Percentiles rank a stretch among this genome's conserved stretches.
Evolutionary conservation across 176 grass and related monocot species (phyloP).

Genomic region (Areca catechu): DNA sequence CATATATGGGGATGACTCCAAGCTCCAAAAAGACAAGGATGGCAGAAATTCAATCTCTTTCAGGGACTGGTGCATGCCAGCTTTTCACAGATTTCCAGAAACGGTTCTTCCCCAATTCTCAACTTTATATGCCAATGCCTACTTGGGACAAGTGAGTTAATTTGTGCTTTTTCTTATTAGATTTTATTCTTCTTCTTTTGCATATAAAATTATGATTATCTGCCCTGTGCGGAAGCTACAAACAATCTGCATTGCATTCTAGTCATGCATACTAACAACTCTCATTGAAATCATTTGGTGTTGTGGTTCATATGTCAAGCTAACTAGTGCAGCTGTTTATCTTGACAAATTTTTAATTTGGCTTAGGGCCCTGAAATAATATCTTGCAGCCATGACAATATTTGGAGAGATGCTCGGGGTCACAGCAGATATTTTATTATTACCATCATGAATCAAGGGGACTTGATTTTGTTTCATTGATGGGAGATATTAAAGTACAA

Average conservation of each 20-base stretch:
- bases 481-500: conserved; percentile 84
- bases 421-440: conserved; percentile 69
- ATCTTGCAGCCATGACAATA: conserved; percentile 81
- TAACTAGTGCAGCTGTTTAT: too few relatives aligned
- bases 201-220: too few relatives aligned
- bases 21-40: conserved; percentile 78
- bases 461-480: conserved; percentile 77
- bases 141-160: conserved; percentile 87
- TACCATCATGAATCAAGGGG: conserved; percentile 73
- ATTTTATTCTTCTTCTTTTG: not conserved
- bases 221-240: too few relatives aligned
- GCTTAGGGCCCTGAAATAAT: not conserved
- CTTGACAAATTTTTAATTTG: too few relatives aligned
- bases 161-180: not conserved
- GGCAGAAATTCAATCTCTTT: conserved; percentile 74
- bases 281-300: too few relatives aligned
- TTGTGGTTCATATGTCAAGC: too few relatives aligned
- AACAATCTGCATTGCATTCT: too few relatives aligned
- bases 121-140: conserved; percentile 88
- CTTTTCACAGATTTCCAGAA: conserved; percentile 97
- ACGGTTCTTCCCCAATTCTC: conserved; percentile 72
- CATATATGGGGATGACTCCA: conserved; percentile 62
- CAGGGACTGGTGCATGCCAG: conserved; percentile 79
- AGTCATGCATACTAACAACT: too few relatives aligned
- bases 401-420: conserved; percentile 83